A percentile compares a stretch with the other conserved stretches of the same genome.
Evolutionary conservation across 202 grass and related monocot genomes (phyloP).

Genomic region (Zoysia matrella): DNA sequence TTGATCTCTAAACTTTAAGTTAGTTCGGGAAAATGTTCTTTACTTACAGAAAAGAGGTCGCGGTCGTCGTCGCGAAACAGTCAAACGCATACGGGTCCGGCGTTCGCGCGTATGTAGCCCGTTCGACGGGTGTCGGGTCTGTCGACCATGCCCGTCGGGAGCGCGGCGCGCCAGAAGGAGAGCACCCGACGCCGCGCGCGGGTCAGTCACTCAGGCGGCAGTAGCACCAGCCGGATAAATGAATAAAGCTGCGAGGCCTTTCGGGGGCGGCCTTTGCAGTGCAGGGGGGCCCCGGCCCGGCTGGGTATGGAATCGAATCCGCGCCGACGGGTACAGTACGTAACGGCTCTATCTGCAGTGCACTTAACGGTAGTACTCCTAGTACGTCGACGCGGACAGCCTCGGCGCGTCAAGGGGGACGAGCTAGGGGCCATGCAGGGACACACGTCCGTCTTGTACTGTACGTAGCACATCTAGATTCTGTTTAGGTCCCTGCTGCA

Average conservation of each 20-base stretch:
- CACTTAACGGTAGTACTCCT: neutral
- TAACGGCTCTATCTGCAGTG: conserved; percentile 10
- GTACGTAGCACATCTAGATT: too few relatives aligned
- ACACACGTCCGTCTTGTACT: too few relatives aligned
- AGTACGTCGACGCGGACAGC: neutral
- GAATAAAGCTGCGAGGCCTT: neutral
- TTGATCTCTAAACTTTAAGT: neutral
- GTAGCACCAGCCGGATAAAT: neutral
- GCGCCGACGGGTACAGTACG: neutral
- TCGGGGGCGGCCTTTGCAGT: neutral
- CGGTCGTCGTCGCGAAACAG: too few relatives aligned
- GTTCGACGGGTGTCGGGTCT: too few relatives aligned
- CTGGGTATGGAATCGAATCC: neutral
- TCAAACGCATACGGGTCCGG: too few relatives aligned
- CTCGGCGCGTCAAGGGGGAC: too few relatives aligned
- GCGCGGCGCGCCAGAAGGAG: too few relatives aligned
- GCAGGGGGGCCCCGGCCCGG: too few relatives aligned
- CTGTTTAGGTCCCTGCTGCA: too few relatives aligned
- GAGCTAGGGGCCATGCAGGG: too few relatives aligned
- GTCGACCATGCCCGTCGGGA: too few relatives aligned
- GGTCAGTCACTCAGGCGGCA: neutral
- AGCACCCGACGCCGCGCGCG: neutral
- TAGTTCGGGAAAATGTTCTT: neutral
- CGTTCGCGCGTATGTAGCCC: too few relatives aligned
- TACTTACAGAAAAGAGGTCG: neutral